Conservation (phyloP, 495 filamentous ascomycete species). For the Umbilicaria muhlenbergii region DNA sequence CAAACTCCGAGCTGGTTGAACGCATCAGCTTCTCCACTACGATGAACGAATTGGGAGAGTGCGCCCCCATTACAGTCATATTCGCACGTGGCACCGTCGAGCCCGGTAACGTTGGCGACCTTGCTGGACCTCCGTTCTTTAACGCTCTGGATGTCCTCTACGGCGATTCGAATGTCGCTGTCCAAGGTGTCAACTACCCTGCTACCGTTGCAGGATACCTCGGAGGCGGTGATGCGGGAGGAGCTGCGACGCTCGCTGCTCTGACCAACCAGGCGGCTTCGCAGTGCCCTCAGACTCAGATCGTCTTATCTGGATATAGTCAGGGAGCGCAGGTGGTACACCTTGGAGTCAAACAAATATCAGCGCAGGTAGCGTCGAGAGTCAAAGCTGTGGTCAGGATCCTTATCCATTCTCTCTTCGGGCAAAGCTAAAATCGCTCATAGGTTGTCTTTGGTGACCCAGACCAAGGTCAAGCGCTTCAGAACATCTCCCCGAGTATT, state of each 20-base stretch:
- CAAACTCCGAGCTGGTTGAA: neutral
- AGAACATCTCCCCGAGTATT: slow-evolving; percentile 27
- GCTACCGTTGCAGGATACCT: slow-evolving; percentile 22
- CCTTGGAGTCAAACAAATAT: slow-evolving; percentile 27
- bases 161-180: slow-evolving; percentile 24
- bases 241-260: slow-evolving; percentile 30
- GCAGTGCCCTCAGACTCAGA: slow-evolving; percentile 43
- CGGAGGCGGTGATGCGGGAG: slow-evolving; percentile 22
- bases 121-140: slow-evolving; percentile 40
- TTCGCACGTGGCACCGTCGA: slow-evolving; percentile 27
- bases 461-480: slow-evolving; percentile 27
- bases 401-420: neutral
- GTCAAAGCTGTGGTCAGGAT: slow-evolving; percentile 16
- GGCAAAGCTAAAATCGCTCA: slow-evolving; percentile 1
- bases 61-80: slow-evolving; percentile 24
- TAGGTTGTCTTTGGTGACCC: slow-evolving; percentile 48
- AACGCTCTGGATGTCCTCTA: slow-evolving; percentile 25
- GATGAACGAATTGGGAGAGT: slow-evolving; percentile 21
- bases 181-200: slow-evolving; percentile 44
- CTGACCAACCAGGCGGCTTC: slow-evolving; percentile 29
- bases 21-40: slow-evolving; percentile 7
- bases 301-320: slow-evolving; percentile 45
- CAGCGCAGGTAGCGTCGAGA: slow-evolving; percentile 11
- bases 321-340: slow-evolving; percentile 39
- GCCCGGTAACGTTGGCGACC: slow-evolving; percentile 35